Percentiles rank a stretch among this genome's conserved stretches.
Evolutionary conservation across 148 eudicot genomes (phyloP).

Genomic region (Camellia granthamiana): DNA sequence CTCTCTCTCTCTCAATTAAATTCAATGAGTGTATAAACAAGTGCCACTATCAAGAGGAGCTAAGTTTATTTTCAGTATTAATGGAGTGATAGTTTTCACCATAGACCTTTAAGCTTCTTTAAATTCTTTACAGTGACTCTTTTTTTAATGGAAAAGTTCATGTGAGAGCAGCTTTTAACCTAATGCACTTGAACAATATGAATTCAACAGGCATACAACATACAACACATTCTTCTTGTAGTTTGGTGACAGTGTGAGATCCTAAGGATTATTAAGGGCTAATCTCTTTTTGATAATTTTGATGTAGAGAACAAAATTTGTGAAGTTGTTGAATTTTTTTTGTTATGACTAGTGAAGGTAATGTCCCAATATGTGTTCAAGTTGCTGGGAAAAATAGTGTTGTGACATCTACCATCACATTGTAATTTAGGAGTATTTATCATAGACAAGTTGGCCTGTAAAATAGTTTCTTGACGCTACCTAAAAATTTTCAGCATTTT

Average conservation of each 20-base stretch:
- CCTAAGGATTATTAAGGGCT: neutral
- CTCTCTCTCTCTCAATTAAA: neutral
- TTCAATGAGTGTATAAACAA: neutral
- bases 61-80: neutral
- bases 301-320: neutral
- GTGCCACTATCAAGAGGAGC: neutral
- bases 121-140: neutral
- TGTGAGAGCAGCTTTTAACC: neutral
- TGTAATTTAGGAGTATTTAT: neutral
- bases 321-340: neutral
- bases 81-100: neutral
- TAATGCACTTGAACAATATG: neutral
- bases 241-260: neutral
- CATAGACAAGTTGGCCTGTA: neutral
- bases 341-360: neutral
- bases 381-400: neutral
- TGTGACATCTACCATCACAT: neutral
- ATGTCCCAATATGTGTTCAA: neutral
- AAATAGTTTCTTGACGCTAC: neutral
- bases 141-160: neutral
- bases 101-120: neutral
- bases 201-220: neutral
- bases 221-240: neutral
- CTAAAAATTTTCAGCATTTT: neutral
- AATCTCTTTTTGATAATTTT: neutral